Conservation (phyloP, 495 filamentous ascomycete genomes). For the Neohortaea acidophila region DNA sequence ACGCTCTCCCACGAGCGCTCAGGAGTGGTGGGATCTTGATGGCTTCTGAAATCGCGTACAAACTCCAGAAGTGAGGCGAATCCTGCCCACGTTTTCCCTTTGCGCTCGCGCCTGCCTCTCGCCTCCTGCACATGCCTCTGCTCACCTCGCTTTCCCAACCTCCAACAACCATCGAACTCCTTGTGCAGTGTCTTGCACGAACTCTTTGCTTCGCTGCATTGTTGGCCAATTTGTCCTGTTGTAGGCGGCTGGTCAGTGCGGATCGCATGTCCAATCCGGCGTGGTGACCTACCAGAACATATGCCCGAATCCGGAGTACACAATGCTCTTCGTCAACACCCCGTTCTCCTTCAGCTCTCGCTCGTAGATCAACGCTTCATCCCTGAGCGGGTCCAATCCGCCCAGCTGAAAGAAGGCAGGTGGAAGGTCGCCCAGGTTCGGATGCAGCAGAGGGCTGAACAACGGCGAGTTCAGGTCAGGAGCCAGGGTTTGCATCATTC, state of each 20-base stretch:
- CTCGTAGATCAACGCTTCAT: conserved; percentile 26
- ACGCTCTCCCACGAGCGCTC: too few species aligned
- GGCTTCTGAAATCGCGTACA: too few species aligned
- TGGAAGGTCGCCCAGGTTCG: conserved; percentile 14
- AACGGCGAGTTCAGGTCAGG: conserved; percentile 6
- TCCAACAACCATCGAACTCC: conserved; percentile 16
- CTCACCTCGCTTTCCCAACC: too few species aligned
- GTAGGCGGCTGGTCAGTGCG: conserved; percentile 12
- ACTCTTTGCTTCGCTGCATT: conserved; percentile 4
- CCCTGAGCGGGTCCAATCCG: conserved; percentile 25
- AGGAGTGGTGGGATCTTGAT: too few species aligned
- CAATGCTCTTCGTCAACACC: conserved; percentile 26
- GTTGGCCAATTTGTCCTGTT: conserved; percentile 17
- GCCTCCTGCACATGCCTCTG: too few species aligned
- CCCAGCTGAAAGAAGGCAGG: conserved; percentile 30
- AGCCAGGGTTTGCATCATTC: conserved; percentile 2
- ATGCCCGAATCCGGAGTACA: conserved; percentile 33
- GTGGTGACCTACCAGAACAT: conserved; percentile 21
- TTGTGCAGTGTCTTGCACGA: conserved; percentile 15
- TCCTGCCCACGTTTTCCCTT: too few species aligned
- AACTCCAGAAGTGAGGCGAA: too few species aligned
- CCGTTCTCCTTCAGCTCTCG: conserved; percentile 21
- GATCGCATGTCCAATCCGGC: neutral
- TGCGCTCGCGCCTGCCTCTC: too few species aligned
- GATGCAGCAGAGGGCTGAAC: conserved; percentile 11